Conservation (phyloP, 768 basidiomycete species). For the Pulveroboletus ravenelii region DNA sequence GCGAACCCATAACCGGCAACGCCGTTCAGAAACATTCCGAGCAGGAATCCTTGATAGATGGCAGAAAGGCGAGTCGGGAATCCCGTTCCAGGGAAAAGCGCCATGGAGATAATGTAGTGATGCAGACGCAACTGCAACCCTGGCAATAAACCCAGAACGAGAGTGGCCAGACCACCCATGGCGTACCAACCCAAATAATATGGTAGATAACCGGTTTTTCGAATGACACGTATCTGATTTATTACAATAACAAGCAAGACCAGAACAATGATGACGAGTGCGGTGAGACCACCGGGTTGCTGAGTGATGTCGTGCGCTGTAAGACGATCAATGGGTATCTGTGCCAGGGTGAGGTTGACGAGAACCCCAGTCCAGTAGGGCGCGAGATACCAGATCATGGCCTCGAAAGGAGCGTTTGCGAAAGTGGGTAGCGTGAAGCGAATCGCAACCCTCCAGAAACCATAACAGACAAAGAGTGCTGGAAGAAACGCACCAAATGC, state of each 20-base stretch:
- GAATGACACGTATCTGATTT: slow-evolving; percentile 78
- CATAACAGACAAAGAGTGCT: slow-evolving; percentile 70
- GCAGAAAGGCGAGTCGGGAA: slow-evolving; percentile 79
- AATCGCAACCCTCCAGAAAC: slow-evolving; percentile 72
- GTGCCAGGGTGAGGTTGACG: slow-evolving; percentile 64
- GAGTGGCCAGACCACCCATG: slow-evolving; percentile 55
- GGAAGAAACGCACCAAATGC: slow-evolving; percentile 79
- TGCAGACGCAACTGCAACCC: slow-evolving; percentile 68
- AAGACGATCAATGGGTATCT: slow-evolving; percentile 76
- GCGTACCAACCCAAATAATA: slow-evolving; percentile 74
- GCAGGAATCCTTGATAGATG: slow-evolving; percentile 74
- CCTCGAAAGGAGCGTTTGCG: slow-evolving; percentile 62
- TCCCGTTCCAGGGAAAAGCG: slow-evolving; percentile 70
- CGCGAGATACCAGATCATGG: slow-evolving; percentile 65
- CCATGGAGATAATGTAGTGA: slow-evolving; percentile 77
- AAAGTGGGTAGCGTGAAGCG: slow-evolving; percentile 73
- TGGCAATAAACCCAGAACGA: slow-evolving; percentile 67
- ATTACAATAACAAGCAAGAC: slow-evolving; percentile 54
- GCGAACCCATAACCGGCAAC: slow-evolving; percentile 76
- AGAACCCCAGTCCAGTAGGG: slow-evolving; percentile 79
- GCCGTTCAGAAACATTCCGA: slow-evolving; percentile 80
- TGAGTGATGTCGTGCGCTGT: slow-evolving; percentile 61
- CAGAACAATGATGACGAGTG: slow-evolving; percentile 63
- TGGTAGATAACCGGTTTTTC: slow-evolving; percentile 80
- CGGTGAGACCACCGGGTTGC: slow-evolving; percentile 61